Evolutionary conservation across 768 basidiomycete species (phyloP).

Genomic region (Suillus luteus): DNA sequence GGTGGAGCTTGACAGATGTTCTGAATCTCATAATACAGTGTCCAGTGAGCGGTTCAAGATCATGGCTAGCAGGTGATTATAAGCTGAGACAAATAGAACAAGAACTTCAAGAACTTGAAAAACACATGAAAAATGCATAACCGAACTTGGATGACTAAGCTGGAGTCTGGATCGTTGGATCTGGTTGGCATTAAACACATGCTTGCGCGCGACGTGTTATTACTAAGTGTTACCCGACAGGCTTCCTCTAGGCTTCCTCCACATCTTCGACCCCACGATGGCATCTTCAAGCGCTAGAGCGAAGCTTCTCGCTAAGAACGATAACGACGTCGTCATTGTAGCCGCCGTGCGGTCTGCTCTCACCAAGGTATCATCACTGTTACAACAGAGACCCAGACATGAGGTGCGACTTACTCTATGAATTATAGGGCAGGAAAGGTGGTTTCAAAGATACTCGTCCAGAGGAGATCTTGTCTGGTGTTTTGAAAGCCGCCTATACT

Average conservation of each 20-base stretch:
- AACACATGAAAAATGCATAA: neutral
- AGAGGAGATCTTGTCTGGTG: constrained; percentile 76
- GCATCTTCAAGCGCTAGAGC: constrained; percentile 44
- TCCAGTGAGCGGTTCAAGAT: neutral
- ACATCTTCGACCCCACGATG: constrained; percentile 16
- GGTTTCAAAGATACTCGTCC: constrained; percentile 90
- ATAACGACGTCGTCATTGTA: constrained; percentile 90
- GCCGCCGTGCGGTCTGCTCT: constrained; percentile 87
- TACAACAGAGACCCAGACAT: neutral
- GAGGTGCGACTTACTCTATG: constrained; percentile 6
- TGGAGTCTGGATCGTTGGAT: neutral
- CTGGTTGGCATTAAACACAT: neutral
- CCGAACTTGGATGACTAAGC: neutral
- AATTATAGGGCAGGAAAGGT: constrained; percentile 71
- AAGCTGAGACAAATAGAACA: neutral
- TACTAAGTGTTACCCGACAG: neutral
- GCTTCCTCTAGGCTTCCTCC: neutral
- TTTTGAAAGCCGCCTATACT: constrained; percentile 73
- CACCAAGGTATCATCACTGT: constrained; percentile 69
- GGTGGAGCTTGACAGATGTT: neutral
- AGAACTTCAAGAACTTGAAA: neutral
- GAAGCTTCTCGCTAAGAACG: constrained; percentile 66
- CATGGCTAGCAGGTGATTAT: neutral
- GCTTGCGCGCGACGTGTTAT: neutral
- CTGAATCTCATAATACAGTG: neutral